phyloP scores from a whole-genome alignment of 2,329 filamentous ascomycete species.

The Sarocladium kiliense region DNA sequence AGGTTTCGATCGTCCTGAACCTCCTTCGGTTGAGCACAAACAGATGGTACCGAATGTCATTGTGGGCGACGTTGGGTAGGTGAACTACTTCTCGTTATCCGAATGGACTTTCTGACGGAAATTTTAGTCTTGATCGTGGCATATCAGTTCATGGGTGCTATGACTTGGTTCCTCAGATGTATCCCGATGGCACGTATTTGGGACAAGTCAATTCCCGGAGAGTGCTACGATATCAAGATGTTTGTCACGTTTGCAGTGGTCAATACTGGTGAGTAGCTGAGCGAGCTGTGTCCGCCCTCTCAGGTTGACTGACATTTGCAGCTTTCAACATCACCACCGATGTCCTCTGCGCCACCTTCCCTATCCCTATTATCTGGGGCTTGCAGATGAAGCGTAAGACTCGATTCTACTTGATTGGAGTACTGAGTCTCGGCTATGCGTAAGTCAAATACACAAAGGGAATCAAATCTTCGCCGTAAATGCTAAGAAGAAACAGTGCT shows the following conservation, averaged over 20 bases:
- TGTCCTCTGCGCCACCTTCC: conserved; percentile 32
- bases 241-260: conserved; percentile 10
- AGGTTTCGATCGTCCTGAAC: conserved; percentile 18
- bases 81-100: not conserved
- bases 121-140: conserved; percentile 1
- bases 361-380: conserved; percentile 33
- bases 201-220: conserved; percentile 3
- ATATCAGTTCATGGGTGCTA: conserved; percentile 8
- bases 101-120: too few species aligned
- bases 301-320: not conserved
- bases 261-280: conserved; percentile 11
- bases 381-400: conserved; percentile 30
- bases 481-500: conserved; percentile 21
- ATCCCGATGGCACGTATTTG: conserved; percentile 8
- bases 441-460: conserved; percentile 13
- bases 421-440: conserved; percentile 36
- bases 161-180: conserved; percentile 11
- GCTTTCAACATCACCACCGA: conserved; percentile 36
- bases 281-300: too few species aligned
- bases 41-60: conserved; percentile 19
- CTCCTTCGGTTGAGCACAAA: conserved; percentile 17
- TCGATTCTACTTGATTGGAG: conserved; percentile 30
- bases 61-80: conserved; percentile 19
- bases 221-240: conserved; percentile 9
- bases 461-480: not conserved